Evolutionary conservation across 805 yeast species (phyloP).

Genomic region (Zygosaccharomyces siamensis): DNA sequence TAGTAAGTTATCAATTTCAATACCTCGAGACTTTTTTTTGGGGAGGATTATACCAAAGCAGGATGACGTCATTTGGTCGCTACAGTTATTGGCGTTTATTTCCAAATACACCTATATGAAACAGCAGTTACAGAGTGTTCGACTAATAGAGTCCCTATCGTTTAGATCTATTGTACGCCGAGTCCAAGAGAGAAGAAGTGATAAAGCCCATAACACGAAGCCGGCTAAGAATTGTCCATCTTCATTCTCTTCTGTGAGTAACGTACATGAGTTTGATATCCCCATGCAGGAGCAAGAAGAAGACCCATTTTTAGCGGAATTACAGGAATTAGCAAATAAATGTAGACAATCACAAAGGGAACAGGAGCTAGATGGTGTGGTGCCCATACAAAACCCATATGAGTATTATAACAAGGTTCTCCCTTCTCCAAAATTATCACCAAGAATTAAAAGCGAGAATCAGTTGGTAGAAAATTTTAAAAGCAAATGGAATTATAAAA

Average conservation of each 20-base stretch:
- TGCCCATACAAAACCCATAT: constrained; percentile 5
- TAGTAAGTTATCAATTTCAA: constrained; percentile 28
- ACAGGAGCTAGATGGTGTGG: neutral
- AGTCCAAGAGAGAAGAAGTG: constrained; percentile 14
- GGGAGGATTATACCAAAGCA: constrained; percentile 85
- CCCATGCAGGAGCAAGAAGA: constrained; percentile 9
- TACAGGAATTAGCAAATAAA: constrained; percentile 10
- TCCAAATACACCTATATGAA: constrained; percentile 85
- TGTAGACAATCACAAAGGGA: constrained; percentile 4
- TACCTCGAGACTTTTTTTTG: constrained; percentile 52
- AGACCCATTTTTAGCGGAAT: constrained; percentile 20
- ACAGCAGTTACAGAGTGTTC: constrained; percentile 66
- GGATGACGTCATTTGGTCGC: constrained; percentile 91
- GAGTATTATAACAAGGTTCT: constrained; percentile 6
- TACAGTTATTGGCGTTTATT: constrained; percentile 86
- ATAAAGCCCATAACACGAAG: neutral
- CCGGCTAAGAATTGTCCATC: neutral
- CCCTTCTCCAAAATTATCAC: constrained; percentile 1
- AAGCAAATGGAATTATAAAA: constrained; percentile 43
- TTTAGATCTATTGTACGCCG: constrained; percentile 36
- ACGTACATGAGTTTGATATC: constrained; percentile 2
- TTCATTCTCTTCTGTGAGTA: neutral
- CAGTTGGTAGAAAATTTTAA: constrained; percentile 23
- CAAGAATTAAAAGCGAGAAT: constrained; percentile 14
- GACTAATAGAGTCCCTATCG: constrained; percentile 67